Base-by-base conservation (phyloP, 2,329 filamentous ascomycete genomes). In the Ceratocystis harringtonii region DNA sequence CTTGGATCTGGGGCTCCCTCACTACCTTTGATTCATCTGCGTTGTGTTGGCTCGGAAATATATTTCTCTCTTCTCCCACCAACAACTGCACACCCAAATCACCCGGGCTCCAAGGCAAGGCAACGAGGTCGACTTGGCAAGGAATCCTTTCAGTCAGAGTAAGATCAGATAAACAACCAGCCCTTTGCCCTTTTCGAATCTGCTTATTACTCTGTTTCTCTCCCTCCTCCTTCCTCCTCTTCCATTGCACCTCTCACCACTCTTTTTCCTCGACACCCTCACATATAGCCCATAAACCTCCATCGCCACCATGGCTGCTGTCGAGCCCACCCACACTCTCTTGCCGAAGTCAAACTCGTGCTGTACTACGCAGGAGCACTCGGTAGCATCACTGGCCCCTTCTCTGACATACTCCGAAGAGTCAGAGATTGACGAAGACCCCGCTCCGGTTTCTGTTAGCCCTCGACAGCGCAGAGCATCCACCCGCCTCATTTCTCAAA, bases 401-500 rank as follows among this genome's bases (percentile, higher is more conserved):
- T 85, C 84, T 0, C 78, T 86, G 65, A 84, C 82, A 65, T 86
- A 82, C 70, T 85, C 83, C 15, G 82, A 81, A 69, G 80, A 84
- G 69, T 84, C 83, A 30, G 83, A 85, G 69, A 82, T 82, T 66
- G 79, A 80, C 65, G 81, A 83, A 62, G 79, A 80, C 67, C 75
- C 75, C 61, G 74, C 77, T 68, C 77, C 77, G 25, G 71, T 76
- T 43, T 75, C 76, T 68, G 73, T 74, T 60, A 30, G 44, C 61
- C 25, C 28, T 12, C 81, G 81, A 58, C 78, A 75, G 36, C 81
- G 86, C 64, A 85, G 86, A 63, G 87, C 86, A 65, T 89, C 86
- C 3, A 90, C 87, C 6, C 81, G 81, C 15, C 78, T 90, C 57
- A 85, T 86, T 70, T 81, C 83, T 55, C 82, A 85, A 73, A 86